Percentiles rank a stretch among this genome's conserved stretches.
These are phyloP conservation scores for Neonectria magnoliae DNA, from an alignment of 2,329 filamentous ascomycete genomes.

Conservation along the genomic window DNA sequence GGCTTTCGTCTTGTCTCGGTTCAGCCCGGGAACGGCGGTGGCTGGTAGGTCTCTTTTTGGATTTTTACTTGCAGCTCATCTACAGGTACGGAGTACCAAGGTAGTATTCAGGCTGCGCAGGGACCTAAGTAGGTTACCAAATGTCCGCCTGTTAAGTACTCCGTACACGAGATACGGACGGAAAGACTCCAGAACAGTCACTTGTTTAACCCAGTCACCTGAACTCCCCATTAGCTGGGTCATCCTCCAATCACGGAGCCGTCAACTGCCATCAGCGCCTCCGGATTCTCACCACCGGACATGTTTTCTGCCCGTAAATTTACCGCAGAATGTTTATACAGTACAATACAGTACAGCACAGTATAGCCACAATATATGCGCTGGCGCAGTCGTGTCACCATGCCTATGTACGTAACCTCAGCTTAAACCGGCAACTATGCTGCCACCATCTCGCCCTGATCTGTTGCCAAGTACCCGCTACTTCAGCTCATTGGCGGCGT, in stretches of 20 bases:
- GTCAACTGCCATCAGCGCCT: background rate
- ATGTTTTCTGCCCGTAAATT: background rate
- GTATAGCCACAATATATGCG: background rate
- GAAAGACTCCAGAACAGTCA: background rate
- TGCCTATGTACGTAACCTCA: constrained; percentile 2
- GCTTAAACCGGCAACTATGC: constrained; percentile 12
- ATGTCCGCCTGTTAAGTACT: background rate
- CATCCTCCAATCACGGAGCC: background rate
- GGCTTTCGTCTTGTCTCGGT: background rate
- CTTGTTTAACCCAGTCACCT: background rate
- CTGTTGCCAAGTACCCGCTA: constrained; percentile 3
- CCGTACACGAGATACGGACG: background rate
- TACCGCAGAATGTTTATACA: background rate
- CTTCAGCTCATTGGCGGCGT: constrained; percentile 10
- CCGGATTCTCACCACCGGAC: background rate
- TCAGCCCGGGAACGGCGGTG: constrained; percentile 1
- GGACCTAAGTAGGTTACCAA: constrained; percentile 4
- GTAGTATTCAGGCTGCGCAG: constrained; percentile 9
- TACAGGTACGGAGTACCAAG: background rate
- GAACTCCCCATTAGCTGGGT: background rate
- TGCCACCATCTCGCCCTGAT: constrained; percentile 10
- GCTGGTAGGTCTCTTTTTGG: constrained; percentile 14
- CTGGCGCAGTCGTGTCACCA: constrained; percentile 9
- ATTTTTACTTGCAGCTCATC: constrained; percentile 15
- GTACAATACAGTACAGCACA: background rate